Base-by-base conservation (phyloP, 192 early-diverging fungal genomes). In the Mortierella alpina region DNA sequence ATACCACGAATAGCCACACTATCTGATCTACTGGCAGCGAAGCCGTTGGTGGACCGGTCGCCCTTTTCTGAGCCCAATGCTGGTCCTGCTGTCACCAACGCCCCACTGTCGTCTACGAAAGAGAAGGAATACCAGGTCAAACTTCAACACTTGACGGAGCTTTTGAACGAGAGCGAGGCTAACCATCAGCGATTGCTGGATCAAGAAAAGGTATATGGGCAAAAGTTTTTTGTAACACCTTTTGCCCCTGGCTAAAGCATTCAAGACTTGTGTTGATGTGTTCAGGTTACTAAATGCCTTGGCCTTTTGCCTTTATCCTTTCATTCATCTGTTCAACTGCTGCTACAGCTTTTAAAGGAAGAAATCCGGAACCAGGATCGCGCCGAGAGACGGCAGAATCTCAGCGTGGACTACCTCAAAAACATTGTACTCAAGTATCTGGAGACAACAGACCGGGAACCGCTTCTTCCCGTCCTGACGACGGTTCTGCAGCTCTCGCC, bases 381-480 rank as follows among this genome's bases (percentile, higher is more conserved):
- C 6, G 70, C 88, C 13, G 91, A 93, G 51, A 87, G 86, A 51
- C 84, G 90, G 40, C 86, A 91, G 56, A 86, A 91, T 46, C 73
- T 93, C 31, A 93, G 86, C 75, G 85, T 88, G 15, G 90, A 91
- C 65, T 93, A 93, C 63, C 75, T 93, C 49, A 93, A 93, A 59
- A 93, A 93, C 69, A 88, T 93, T 51, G 84, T 92, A 12, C 75
- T 93, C 31, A 90, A 89, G 47, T 93, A 90, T 60, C 80, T 93
- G 15, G 83, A 87, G 54, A 82, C 87, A 13, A 80, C 88, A 23
- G 84, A 86, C 51, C 77, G 82, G 46, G 86, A 87, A 71, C 77
- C 65, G 6, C 61, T 84, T 17, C 63, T 84, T 46, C 84, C 84
- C 11, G 84, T 82, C 20, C 67, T 84, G 52, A 79, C 84, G 40